Conservation (phyloP, 306 rosid genomes). For the Gillenia trifoliata region DNA sequence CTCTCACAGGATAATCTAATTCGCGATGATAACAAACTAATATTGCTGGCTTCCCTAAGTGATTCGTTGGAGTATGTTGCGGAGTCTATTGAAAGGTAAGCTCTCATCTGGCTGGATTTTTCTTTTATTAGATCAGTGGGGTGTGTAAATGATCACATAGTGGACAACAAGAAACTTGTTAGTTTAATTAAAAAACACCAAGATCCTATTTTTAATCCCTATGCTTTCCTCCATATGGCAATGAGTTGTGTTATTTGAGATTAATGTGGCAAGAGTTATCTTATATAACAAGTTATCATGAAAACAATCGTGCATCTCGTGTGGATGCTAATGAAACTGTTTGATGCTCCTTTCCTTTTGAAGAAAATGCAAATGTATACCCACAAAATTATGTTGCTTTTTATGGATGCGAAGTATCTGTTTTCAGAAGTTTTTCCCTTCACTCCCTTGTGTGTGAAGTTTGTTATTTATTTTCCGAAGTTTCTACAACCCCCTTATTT, state of each 20-base stretch:
- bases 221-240: not conserved
- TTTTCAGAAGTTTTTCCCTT: not conserved
- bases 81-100: slow-evolving; percentile 90
- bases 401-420: not conserved
- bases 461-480: not conserved
- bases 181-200: not conserved
- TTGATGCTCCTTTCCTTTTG: not conserved
- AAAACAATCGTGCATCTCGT: not conserved
- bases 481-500: not conserved
- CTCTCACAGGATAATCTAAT: slow-evolving; percentile 80
- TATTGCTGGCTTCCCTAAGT: slow-evolving; percentile 95
- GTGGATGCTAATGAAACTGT: not conserved
- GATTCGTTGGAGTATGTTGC: slow-evolving; percentile 98
- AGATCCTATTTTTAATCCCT: not conserved
- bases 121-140: slow-evolving; percentile 3
- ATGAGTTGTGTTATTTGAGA: not conserved
- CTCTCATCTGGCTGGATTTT: slow-evolving; percentile 17
- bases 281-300: not conserved
- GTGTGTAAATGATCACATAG: slow-evolving; percentile 14
- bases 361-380: not conserved
- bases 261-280: not conserved
- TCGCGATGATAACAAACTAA: slow-evolving; percentile 91
- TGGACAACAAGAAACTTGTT: slow-evolving; percentile 1
- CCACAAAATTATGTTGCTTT: not conserved
- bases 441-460: not conserved